A percentile compares a stretch with the other conserved stretches of the same genome.
Conservation (phyloP, 2,329 filamentous ascomycete genomes). For the Ceratocystis lukuohia region DNA sequence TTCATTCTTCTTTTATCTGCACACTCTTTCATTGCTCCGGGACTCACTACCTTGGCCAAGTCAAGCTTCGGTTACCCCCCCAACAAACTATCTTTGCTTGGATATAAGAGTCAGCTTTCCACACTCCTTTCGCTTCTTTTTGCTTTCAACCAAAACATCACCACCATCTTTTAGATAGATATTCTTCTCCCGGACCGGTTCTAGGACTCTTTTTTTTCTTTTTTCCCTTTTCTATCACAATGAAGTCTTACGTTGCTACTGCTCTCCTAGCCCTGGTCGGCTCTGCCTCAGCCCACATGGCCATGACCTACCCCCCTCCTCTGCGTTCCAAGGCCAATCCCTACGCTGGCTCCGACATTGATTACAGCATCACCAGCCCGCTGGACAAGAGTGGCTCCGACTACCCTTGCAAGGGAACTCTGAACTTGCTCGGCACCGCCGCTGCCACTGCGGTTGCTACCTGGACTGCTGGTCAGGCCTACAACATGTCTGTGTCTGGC, state of each 20-base stretch:
- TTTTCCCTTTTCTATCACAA: constrained; percentile 25
- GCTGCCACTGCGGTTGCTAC: constrained; percentile 42
- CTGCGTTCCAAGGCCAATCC: constrained; percentile 42
- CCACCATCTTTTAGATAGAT: neutral
- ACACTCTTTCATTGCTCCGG: neutral
- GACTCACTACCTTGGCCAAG: neutral
- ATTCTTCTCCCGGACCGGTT: neutral
- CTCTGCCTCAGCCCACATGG: constrained; percentile 41
- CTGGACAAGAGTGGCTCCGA: constrained; percentile 46
- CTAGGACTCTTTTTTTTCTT: neutral
- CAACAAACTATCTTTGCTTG: neutral
- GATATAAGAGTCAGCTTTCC: neutral
- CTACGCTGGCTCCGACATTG: constrained; percentile 36
- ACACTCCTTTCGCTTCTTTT: neutral
- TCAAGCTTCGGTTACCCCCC: neutral
- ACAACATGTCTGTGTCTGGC: constrained; percentile 52
- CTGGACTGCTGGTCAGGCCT: constrained; percentile 47
- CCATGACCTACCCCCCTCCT: constrained; percentile 40
- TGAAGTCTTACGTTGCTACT: constrained; percentile 32
- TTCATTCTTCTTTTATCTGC: neutral
- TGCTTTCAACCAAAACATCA: neutral
- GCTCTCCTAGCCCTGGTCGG: constrained; percentile 32
- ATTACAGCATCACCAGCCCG: constrained; percentile 61
- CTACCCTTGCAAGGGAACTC: constrained; percentile 63
- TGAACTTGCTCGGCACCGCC: constrained; percentile 35